Conservation (phyloP, 2,329 filamentous ascomycete species). For the Bipolaris oryzae region DNA sequence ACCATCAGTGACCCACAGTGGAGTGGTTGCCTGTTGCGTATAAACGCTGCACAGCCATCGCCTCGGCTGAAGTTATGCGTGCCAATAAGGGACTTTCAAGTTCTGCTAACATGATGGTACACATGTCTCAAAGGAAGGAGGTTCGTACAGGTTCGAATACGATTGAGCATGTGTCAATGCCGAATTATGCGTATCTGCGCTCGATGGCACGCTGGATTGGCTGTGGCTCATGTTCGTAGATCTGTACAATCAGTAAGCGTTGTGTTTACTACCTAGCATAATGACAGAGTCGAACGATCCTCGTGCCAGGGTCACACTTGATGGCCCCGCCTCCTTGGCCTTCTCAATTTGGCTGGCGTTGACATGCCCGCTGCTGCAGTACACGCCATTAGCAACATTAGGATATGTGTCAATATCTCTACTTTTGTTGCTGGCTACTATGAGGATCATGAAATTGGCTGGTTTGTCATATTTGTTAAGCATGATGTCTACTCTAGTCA, state of each 20-base stretch:
- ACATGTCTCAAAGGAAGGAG: neutral
- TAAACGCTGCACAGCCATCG: neutral
- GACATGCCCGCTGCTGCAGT: neutral
- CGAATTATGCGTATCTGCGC: neutral
- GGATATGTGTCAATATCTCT: neutral
- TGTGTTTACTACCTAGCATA: neutral
- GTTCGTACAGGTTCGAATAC: neutral
- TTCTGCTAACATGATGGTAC: neutral
- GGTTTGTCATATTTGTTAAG: slow-evolving; percentile 13
- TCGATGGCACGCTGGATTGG: neutral
- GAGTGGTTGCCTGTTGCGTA: neutral
- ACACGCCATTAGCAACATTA: neutral
- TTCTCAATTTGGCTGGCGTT: neutral
- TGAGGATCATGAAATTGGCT: neutral
- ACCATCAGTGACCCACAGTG: neutral
- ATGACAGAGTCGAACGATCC: neutral
- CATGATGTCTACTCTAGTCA: slow-evolving; percentile 37
- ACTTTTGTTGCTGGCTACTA: neutral
- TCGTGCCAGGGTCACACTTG: neutral
- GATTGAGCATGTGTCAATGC: neutral
- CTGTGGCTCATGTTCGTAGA: neutral
- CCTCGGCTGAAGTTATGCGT: neutral
- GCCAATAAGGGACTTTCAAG: neutral
- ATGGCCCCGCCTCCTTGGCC: neutral
- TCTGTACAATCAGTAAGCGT: neutral